Conservation (phyloP, 129 eudicot species). For the Chrysanthemum makinoi region DNA sequence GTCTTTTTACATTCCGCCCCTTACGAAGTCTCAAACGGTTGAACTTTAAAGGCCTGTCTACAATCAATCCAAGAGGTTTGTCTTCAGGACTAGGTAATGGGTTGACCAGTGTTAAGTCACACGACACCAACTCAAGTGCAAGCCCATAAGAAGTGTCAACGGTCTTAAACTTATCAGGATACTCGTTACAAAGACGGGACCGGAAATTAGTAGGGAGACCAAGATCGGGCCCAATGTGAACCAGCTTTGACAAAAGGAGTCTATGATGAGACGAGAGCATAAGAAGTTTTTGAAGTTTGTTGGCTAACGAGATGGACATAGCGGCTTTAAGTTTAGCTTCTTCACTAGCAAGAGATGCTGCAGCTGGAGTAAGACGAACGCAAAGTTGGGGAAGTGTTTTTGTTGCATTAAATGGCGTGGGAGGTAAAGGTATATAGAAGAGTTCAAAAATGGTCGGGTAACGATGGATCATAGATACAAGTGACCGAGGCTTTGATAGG, state of each 20-base stretch:
- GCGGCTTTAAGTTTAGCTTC: constrained; percentile 55
- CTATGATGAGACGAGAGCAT: constrained; percentile 76
- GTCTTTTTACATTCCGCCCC: constrained; percentile 67
- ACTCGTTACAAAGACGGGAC: constrained; percentile 67
- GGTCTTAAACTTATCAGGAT: constrained; percentile 66
- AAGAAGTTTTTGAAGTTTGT: constrained; percentile 80
- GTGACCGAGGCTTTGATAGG: constrained; percentile 64
- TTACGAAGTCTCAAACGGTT: constrained; percentile 74
- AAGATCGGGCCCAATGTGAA: constrained; percentile 86
- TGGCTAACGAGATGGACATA: constrained; percentile 46
- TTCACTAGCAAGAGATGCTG: constrained; percentile 60
- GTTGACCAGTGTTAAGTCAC: constrained; percentile 56
- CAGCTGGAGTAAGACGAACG: constrained; percentile 88
- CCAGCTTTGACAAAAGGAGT: constrained; percentile 72
- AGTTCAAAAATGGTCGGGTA: constrained; percentile 88
- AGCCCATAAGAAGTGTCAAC: constrained; percentile 93
- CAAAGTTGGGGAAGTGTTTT: constrained; percentile 72
- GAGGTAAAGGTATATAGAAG: constrained; percentile 70
- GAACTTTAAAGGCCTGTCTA: constrained; percentile 88
- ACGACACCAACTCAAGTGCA: constrained; percentile 88
- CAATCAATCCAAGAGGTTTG: constrained; percentile 54
- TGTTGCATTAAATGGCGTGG: constrained; percentile 63
- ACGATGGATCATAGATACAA: constrained; percentile 75
- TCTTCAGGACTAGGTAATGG: constrained; percentile 47
- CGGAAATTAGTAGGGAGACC: constrained; percentile 88